Evolutionary conservation across 371 early-diverging fungal species (phyloP), one percentile per base, ranked within the genome.

Genomic region (Mortierella sp.): DNA sequence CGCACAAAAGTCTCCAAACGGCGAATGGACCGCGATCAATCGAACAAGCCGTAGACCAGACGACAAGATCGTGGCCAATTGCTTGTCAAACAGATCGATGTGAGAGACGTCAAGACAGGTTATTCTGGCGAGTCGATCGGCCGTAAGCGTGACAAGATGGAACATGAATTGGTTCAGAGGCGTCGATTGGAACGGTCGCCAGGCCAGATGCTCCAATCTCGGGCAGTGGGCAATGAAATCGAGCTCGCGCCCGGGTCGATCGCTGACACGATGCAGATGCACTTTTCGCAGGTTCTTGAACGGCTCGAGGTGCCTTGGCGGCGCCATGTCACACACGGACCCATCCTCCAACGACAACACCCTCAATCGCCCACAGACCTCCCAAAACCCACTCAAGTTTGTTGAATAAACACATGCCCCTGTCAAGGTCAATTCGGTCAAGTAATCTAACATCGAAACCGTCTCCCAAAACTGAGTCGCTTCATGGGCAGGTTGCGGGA

Each of bases 201-300:
- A 79, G 26, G 57, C 55, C 6, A 79, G 46, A 46, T 74, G 74
- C 28, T 73, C 74, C 11, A 79, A 50, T 16, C 59, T 73, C 13
- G 74, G 79, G 48, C 79, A 79, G 1, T 48, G 57, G 3, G 31
- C 16, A 21, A 79, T 79, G 13, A 79, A 59, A 44, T 26, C 26
- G 9, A 74, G 40, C 34, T 74, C 57, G 43, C 16, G 26, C 3
- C 16, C 71, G 43, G 46, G 21, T 4, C 21, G 8, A 3, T 50
- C 28, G 10, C 37, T 24, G 44, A 46, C 54, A 24, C 28, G 43
- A 44, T 21, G 26, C 51, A 79, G 37, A 19, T 70, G 59, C 26
- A 79, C 24, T 0, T 70, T 71, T 26, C 43, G 44, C 71, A 79
- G 44, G 14, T 37, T 69, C 26, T 19, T 6, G 51, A 79, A 71